Conservation (phyloP, 2,329 filamentous ascomycete species). For the Phialemonium atrogriseum region DNA sequence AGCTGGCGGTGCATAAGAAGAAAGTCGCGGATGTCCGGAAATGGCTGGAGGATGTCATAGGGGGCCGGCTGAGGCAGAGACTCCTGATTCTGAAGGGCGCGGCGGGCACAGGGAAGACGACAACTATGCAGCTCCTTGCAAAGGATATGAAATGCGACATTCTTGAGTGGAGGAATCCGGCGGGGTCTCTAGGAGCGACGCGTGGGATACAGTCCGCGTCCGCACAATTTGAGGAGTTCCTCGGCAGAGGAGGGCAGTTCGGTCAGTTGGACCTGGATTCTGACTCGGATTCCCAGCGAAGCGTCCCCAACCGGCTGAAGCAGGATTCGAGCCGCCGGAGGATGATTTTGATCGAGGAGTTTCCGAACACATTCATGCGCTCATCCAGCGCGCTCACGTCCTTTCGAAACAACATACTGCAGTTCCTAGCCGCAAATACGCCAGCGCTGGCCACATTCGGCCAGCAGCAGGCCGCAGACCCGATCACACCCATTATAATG, state of each 20-base stretch:
- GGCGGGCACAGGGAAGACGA: slow-evolving; percentile 89
- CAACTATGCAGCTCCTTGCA: slow-evolving; percentile 71
- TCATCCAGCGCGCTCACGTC: slow-evolving; percentile 56
- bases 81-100: slow-evolving; percentile 81
- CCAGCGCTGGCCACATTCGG: slow-evolving; percentile 44
- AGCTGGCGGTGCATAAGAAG: slow-evolving; percentile 89
- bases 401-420: slow-evolving; percentile 67
- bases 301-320: neutral
- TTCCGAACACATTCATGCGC: slow-evolving; percentile 65
- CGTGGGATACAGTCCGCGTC: slow-evolving; percentile 63
- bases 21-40: slow-evolving; percentile 79
- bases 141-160: slow-evolving; percentile 69
- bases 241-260: slow-evolving; percentile 74
- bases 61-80: slow-evolving; percentile 57
- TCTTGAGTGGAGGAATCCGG: slow-evolving; percentile 86
- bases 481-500: slow-evolving; percentile 69
- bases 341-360: slow-evolving; percentile 72
- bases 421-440: slow-evolving; percentile 63
- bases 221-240: slow-evolving; percentile 84
- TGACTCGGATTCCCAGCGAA: slow-evolving; percentile 15
- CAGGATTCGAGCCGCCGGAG: slow-evolving; percentile 26
- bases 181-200: slow-evolving; percentile 45
- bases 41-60: slow-evolving; percentile 72
- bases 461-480: slow-evolving; percentile 30
- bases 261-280: slow-evolving; percentile 35